phyloP scores from a whole-genome alignment of 2,329 filamentous ascomycete genomes.

The Saccharata proteae region DNA sequence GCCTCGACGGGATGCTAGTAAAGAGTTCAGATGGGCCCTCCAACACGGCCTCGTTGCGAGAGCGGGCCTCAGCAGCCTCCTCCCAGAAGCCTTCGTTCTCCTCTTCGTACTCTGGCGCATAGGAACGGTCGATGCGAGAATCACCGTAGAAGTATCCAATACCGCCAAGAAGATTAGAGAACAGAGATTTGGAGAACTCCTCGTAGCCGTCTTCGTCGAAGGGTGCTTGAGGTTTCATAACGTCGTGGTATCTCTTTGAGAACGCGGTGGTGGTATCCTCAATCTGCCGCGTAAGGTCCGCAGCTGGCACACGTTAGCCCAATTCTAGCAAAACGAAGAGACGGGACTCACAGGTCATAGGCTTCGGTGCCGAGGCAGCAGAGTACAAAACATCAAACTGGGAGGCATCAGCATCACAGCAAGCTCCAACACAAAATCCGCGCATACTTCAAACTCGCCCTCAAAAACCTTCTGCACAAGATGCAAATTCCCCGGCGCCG shows the following conservation, averaged over 20 bases:
- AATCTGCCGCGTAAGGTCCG: slow-evolving; percentile 60
- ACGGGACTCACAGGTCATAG: slow-evolving; percentile 34
- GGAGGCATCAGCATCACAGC: neutral
- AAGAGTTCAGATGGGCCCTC: slow-evolving; percentile 84
- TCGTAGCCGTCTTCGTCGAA: slow-evolving; percentile 63
- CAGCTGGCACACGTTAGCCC: slow-evolving; percentile 19
- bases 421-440: neutral
- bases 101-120: slow-evolving; percentile 88
- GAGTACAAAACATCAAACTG: slow-evolving; percentile 86
- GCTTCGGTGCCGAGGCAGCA: slow-evolving; percentile 52
- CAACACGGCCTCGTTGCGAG: slow-evolving; percentile 51
- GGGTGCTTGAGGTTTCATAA: slow-evolving; percentile 63
- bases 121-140: slow-evolving; percentile 78
- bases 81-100: slow-evolving; percentile 94
- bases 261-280: slow-evolving; percentile 55
- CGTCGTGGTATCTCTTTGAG: slow-evolving; percentile 57
- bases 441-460: slow-evolving; percentile 58
- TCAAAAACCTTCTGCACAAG: slow-evolving; percentile 85
- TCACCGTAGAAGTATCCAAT: slow-evolving; percentile 93
- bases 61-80: slow-evolving; percentile 69
- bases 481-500: slow-evolving; percentile 67
- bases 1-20: slow-evolving; percentile 79
- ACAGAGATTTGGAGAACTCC: slow-evolving; percentile 74
- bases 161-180: slow-evolving; percentile 87
- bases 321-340: slow-evolving; percentile 4